Base-by-base conservation (phyloP, 148 eudicot species). In the Fallopia convolvulus region DNA sequence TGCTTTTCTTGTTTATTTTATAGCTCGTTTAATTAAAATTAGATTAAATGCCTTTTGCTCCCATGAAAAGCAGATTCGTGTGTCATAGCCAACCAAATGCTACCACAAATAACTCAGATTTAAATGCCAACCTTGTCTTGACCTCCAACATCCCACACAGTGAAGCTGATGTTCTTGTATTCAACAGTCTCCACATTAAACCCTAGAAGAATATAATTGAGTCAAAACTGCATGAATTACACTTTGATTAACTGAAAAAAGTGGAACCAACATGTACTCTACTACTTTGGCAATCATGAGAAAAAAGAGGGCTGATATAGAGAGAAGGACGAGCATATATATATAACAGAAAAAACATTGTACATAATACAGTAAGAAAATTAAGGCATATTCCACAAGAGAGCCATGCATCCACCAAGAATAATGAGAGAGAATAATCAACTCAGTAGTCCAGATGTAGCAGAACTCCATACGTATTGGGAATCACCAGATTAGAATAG, bases 111-210 rank as follows among this genome's bases (percentile, higher is more conserved):
- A 12, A 17, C 20, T 68, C 72, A 36, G 3, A 21, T 17, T 68
- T 20, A 12, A 39, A n/a, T 73, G 4, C 75, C 7, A 21, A 73
- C 75, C 75, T 73, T 73, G 52, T 73, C 75, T 48, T 73, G 75
- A 73, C 75, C 75, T 26, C 75, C 75, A 10, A 73, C 75, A 73
- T 73, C 75, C 75, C 75, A 73, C 17, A 73, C 75, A 26, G 75
- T 85, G 52, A 85, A 85, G 82, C 88, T 85, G 70, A 85, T 83
- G 81, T 85, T 85, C 82, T 83, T 85, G 58, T 85, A 85, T 53
- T 85, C 85, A 55, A 85, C 85, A 74, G 84, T 84, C 82, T 84
- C 86, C 79, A 73, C 75, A n/a, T 73, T 73, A 10, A 73, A 73
- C 20, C 75, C 75, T 73, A 48, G 11, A 68, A 68, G 21, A 68